phyloP scores from a whole-genome alignment of 768 basidiomycete species.

The Termitomyces sp. region DNA sequence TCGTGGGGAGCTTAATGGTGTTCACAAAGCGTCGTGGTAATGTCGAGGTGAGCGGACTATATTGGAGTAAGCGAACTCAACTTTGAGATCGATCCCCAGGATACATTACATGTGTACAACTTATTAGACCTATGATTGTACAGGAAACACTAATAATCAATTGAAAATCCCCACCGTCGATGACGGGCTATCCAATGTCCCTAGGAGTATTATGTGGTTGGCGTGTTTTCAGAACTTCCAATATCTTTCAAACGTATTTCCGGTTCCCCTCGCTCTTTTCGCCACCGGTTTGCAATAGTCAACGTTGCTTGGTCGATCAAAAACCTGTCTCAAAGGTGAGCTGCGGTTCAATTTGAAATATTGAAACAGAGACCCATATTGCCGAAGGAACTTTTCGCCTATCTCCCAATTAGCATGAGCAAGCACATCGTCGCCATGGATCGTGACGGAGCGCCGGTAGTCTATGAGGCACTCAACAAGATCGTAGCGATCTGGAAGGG shows the following conservation, averaged over 20 bases:
- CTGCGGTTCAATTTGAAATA: not conserved
- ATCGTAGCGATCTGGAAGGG: conserved; percentile 62
- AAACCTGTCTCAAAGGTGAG: conserved; percentile 42
- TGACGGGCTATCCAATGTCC: not conserved
- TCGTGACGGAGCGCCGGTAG: conserved; percentile 58
- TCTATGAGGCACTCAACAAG: conserved; percentile 77
- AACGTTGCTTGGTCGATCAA: conserved; percentile 72
- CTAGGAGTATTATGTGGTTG: conserved; percentile 9
- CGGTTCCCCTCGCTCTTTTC: conserved; percentile 72
- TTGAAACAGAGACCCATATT: conserved; percentile 55
- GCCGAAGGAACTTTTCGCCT: conserved; percentile 72
- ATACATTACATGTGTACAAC: conserved; percentile 4
- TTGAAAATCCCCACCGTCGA: not conserved
- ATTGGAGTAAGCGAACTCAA: not conserved
- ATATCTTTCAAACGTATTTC: conserved; percentile 61
- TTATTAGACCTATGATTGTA: not conserved
- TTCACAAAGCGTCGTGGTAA: conserved; percentile 91
- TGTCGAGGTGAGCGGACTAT: conserved; percentile 3
- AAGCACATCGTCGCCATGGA: conserved; percentile 92
- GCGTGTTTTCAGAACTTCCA: conserved; percentile 27
- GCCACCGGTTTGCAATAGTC: conserved; percentile 79
- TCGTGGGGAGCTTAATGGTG: conserved; percentile 78
- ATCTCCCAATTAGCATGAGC: conserved; percentile 90
- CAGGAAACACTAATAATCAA: not conserved
- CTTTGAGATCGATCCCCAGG: not conserved